Conservation (phyloP, 2,329 filamentous ascomycete genomes). For the Xylariaceae sp. region DNA sequence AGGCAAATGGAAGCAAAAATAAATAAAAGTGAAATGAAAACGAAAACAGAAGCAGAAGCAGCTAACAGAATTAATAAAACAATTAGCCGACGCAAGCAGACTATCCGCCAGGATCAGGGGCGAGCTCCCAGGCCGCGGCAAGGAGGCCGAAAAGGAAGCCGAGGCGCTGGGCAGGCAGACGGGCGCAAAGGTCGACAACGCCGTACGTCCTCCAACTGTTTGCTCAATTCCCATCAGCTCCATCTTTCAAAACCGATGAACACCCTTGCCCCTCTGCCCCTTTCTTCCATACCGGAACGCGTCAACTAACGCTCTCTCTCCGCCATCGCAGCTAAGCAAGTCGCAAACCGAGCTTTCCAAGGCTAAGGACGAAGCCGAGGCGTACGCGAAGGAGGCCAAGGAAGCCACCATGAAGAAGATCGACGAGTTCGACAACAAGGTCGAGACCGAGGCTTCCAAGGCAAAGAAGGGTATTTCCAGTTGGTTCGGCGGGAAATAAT, state of each 20-base stretch:
- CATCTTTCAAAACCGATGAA: not conserved
- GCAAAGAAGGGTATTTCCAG: constrained; percentile 78
- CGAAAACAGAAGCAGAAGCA: not conserved
- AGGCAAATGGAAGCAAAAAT: not conserved
- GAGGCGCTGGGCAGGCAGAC: constrained; percentile 58
- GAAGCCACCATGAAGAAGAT: constrained; percentile 66
- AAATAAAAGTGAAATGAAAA: not conserved
- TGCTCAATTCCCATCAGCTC: not conserved
- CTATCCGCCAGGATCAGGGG: constrained; percentile 63
- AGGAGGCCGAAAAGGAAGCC: constrained; percentile 61
- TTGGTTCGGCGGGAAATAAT: constrained; percentile 74
- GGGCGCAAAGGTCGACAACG: constrained; percentile 63
- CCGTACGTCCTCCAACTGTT: constrained; percentile 51
- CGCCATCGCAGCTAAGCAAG: constrained; percentile 53
- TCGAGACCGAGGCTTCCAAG: constrained; percentile 73
- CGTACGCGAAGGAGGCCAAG: constrained; percentile 59
- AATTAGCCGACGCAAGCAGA: constrained; percentile 69
- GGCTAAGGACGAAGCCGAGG: constrained; percentile 57
- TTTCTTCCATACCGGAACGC: not conserved
- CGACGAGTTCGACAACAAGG: constrained; percentile 76
- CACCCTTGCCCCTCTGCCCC: not conserved
- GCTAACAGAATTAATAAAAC: constrained; percentile 4
- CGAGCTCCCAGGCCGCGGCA: constrained; percentile 59
- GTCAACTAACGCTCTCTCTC: not conserved
- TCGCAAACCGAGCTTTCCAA: constrained; percentile 59